These are phyloP conservation scores for Opeltia flavorubescens DNA, from an alignment of 495 filamentous ascomycete species.

Conservation along the genomic window DNA sequence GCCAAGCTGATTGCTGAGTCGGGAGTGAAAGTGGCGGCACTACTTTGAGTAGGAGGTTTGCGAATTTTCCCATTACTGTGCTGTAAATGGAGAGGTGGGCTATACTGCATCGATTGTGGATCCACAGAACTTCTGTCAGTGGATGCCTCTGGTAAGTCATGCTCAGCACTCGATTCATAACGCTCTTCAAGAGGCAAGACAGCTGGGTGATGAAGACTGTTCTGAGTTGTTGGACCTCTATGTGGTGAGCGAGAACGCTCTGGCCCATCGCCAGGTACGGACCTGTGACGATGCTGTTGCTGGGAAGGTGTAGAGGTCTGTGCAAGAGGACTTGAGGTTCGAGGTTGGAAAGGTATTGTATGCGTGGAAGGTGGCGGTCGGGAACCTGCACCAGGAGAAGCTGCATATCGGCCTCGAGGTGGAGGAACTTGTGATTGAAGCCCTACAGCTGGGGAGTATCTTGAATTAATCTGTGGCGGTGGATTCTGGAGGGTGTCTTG, in stretches of 20 bases:
- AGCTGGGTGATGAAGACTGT: slow-evolving; percentile 13
- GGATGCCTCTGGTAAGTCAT: neutral
- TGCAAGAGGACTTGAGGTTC: slow-evolving; percentile 75
- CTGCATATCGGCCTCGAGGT: slow-evolving; percentile 33
- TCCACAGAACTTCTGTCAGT: neutral
- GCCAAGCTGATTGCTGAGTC: neutral
- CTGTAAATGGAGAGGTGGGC: neutral
- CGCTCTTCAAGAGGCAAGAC: neutral
- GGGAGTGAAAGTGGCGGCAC: neutral
- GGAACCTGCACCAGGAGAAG: slow-evolving; percentile 29
- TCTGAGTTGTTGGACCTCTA: neutral
- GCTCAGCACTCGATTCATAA: neutral
- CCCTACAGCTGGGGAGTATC: slow-evolving; percentile 50
- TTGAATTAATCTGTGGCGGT: slow-evolving; percentile 19
- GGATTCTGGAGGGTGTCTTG: slow-evolving; percentile 27
- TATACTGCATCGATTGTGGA: neutral
- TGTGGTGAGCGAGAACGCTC: neutral
- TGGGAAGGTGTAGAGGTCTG: slow-evolving; percentile 22
- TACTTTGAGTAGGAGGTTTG: neutral
- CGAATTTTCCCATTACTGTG: neutral
- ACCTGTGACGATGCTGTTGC: neutral
- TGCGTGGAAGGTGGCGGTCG: slow-evolving; percentile 29
- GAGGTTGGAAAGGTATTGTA: slow-evolving; percentile 58
- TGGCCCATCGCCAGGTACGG: neutral
- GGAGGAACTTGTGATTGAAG: slow-evolving; percentile 26